These are phyloP conservation scores for Eucalyptus erythrocorys DNA, from an alignment of 345 rosid species.

Conservation along the genomic window DNA sequence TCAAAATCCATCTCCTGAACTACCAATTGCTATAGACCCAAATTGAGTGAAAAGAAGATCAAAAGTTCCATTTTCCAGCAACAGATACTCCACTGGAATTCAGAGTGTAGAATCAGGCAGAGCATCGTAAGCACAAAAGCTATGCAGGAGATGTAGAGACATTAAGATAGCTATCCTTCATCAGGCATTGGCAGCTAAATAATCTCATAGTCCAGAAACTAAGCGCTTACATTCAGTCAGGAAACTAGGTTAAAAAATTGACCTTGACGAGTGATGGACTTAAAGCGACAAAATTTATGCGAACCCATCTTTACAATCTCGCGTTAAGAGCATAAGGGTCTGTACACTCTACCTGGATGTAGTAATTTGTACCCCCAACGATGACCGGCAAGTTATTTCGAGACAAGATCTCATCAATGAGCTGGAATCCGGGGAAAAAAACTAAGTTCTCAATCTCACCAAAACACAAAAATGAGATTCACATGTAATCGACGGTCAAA, in stretches of 20 bases:
- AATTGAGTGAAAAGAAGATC: neutral
- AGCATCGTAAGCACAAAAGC: neutral
- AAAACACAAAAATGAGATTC: neutral
- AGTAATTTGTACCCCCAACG: slow-evolving; percentile 92
- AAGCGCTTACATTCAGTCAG: neutral
- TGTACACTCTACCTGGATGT: slow-evolving; percentile 58
- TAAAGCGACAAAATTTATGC: neutral
- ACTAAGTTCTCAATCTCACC: neutral
- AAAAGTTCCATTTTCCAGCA: neutral
- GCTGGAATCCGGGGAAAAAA: slow-evolving; percentile 23
- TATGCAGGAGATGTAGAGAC: neutral
- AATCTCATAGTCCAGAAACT: neutral
- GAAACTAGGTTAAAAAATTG: neutral
- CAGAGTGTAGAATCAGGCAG: neutral
- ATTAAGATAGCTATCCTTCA: neutral
- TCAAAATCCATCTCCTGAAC: neutral
- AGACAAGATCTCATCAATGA: slow-evolving; percentile 54
- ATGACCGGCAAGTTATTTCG: slow-evolving; percentile 70
- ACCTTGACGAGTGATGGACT: neutral
- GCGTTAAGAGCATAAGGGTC: neutral
- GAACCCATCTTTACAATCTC: neutral
- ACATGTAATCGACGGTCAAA: neutral
- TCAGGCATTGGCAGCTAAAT: neutral
- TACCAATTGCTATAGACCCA: neutral
- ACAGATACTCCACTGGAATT: neutral